Base-by-base conservation (phyloP, 805 yeast species). In the Suhomyces sp. region DNA sequence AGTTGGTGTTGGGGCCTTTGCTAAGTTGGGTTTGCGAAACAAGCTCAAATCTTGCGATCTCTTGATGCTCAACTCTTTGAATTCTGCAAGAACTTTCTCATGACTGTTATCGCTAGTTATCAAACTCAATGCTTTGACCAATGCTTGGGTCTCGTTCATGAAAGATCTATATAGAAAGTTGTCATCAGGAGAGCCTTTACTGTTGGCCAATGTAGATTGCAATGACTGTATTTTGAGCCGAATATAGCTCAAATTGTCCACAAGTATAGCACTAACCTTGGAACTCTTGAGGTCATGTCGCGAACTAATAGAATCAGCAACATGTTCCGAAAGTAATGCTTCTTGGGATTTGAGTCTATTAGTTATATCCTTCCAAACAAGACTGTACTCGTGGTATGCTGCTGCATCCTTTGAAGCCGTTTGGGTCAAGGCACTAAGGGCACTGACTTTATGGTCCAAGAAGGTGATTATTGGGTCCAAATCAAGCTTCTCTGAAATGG, bases 401-500 rank as follows among this genome's bases (percentile, higher is more conserved):
- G 70, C 61, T 0, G 78, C 65, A 31, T 57, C 54, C 10, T 52
- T 57, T 4, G 76, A 68, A 1, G 71, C 53, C 9, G 59, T 53
- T 1, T 60, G 51, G 3, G 62, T 56, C 33, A 70, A 50, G 33
- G 64, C 72, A 7, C 56, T 56, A 22, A 69, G 59, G 0, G 72
- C 75, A 19, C 60, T 68, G 13, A 55, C 57, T 50, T 67, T 70
- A 26, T 61, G 66, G 10, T 64, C 60, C n/a, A 75, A 53, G 8
- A 71, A 61, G 6, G 60, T 56, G 3, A 67, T 40, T 1, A 75
- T 64, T 1, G 77, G 77, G n/a, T 59, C 68, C 9, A 71, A 49
- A 53, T 73, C 71, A 15, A 72, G 53, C 57, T 71, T 72, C 22
- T 64, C 62, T 0, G 57, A 56, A 6, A 75, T 64, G 1, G 76